These are phyloP conservation scores for Nigrograna mackinnonii DNA, from an alignment of 2,329 filamentous ascomycete species.

Conservation along the genomic window DNA sequence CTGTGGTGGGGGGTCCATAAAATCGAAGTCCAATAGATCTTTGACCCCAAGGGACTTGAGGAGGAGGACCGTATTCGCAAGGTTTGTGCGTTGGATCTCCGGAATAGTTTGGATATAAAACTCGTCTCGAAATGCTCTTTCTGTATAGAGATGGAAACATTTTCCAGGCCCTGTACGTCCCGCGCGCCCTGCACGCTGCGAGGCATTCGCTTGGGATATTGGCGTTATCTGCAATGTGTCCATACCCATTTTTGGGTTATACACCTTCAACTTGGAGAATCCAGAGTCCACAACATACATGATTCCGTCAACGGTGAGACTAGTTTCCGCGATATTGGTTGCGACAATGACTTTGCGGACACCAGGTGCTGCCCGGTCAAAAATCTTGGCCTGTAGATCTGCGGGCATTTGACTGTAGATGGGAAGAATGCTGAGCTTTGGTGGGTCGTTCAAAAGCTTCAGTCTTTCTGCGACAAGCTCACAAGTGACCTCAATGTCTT, in stretches of 20 bases:
- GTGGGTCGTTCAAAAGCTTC: slow-evolving; percentile 87
- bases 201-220: slow-evolving; percentile 94
- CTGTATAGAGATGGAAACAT: slow-evolving; percentile 91
- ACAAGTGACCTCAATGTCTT: slow-evolving; percentile 97
- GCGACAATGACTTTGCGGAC: slow-evolving; percentile 97
- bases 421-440: slow-evolving; percentile 90
- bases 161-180: slow-evolving; percentile 95
- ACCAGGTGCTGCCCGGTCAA: slow-evolving; percentile 85
- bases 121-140: slow-evolving; percentile 93
- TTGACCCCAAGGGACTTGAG: slow-evolving; percentile 94
- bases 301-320: slow-evolving; percentile 96
- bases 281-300: slow-evolving; percentile 98
- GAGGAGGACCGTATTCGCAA: slow-evolving; percentile 91
- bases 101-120: slow-evolving; percentile 96
- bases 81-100: slow-evolving; percentile 94
- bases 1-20: slow-evolving; percentile 98
- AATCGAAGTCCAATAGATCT: slow-evolving; percentile 94
- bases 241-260: slow-evolving; percentile 99
- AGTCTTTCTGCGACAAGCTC: slow-evolving; percentile 88
- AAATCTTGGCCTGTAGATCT: slow-evolving; percentile 96
- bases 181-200: slow-evolving; percentile 89
- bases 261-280: slow-evolving; percentile 97
- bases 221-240: slow-evolving; percentile 97
- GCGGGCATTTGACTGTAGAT: slow-evolving; percentile 99
- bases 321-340: slow-evolving; percentile 98